Evolutionary conservation across 768 basidiomycete species (phyloP), one percentile per base, ranked within the genome.

Genomic region (Trametes cingulata): DNA sequence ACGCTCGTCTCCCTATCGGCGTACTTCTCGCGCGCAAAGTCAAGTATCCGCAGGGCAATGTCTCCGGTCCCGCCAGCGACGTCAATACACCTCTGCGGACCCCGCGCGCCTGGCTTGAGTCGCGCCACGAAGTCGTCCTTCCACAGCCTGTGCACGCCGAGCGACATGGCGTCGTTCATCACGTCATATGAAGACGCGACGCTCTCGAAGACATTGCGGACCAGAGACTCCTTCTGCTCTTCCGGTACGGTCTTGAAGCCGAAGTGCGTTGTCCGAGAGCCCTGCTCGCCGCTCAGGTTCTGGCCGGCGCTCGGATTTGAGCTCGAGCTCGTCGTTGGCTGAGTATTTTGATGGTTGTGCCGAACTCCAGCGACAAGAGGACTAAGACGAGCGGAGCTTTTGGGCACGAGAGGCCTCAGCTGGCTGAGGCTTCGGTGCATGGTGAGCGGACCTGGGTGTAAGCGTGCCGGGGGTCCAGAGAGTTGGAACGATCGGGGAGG

Each of bases 151-250:
- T 98, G 97, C 10, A 98, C 88, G 36, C 97, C 97, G 62, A 98
- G 76, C 3, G 97, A 98, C 74, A 95, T 91, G n/a, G 95, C 93
- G 71, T 98, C 97, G 79, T 99, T 99, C 96, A 99, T 97, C 41
- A 98, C 74, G 74, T 98, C 97, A 76, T 99, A 99, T 45, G 84
- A 89, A 36, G 92, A 89, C 42, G 97, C 95, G 58, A 99, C 97
- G 7, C 93, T 96, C 69, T 92, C 87, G 76, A 99, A 99, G 52
- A 99, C 95, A 64, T 83, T 84, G 68, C 91, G 93, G 62, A 99
- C 97, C 46, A 98, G 81, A 2, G 82, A 76, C 76, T 98, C 96
- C 72, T 99, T 99, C 36, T 81, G 73, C 35, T 90, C 86, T 71
- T 93, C 90, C 14, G 90, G 90, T 2, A 99, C 87, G 7, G 88